Percentiles rank a stretch among this genome's conserved stretches.
phyloP scores from a whole-genome alignment of 306 rosid genomes.

The Adenanthera pavonina region DNA sequence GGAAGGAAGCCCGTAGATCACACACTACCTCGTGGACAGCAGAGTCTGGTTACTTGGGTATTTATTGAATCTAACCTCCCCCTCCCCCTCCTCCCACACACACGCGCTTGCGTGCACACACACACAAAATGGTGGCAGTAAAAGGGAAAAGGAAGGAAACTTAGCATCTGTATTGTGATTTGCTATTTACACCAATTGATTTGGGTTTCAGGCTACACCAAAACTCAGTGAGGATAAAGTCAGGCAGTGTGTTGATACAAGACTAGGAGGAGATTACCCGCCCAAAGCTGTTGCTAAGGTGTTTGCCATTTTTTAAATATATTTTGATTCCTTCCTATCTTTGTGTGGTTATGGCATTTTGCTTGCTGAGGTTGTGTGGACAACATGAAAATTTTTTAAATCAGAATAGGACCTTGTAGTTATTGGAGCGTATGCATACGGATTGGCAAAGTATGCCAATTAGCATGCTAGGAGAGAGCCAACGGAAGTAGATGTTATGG shows the following conservation, averaged over 20 bases:
- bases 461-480: slow-evolving; percentile 16
- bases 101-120: neutral
- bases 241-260: slow-evolving; percentile 79
- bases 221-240: slow-evolving; percentile 95
- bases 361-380: slow-evolving; percentile 22
- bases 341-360: neutral
- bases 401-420: slow-evolving; percentile 2
- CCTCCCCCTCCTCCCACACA: neutral
- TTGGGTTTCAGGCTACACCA: slow-evolving; percentile 78
- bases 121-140: neutral
- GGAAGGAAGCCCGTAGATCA: slow-evolving; percentile 97
- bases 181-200: slow-evolving; percentile 42
- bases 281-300: slow-evolving; percentile 95
- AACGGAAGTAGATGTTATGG: slow-evolving; percentile 5
- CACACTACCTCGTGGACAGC: slow-evolving; percentile 92
- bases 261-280: slow-evolving; percentile 79
- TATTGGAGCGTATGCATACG: neutral
- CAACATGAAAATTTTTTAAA: neutral
- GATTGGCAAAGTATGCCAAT: slow-evolving; percentile 21
- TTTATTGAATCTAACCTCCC: neutral
- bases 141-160: neutral
- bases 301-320: slow-evolving; percentile 27
- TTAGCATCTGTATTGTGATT: slow-evolving; percentile 8
- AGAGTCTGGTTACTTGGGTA: slow-evolving; percentile 96
- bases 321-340: slow-evolving; percentile 11